Percentiles rank a stretch among this genome's conserved stretches.
These are phyloP conservation scores for Termitomyces sp. DNA, from an alignment of 768 basidiomycete genomes.

Conservation along the genomic window DNA sequence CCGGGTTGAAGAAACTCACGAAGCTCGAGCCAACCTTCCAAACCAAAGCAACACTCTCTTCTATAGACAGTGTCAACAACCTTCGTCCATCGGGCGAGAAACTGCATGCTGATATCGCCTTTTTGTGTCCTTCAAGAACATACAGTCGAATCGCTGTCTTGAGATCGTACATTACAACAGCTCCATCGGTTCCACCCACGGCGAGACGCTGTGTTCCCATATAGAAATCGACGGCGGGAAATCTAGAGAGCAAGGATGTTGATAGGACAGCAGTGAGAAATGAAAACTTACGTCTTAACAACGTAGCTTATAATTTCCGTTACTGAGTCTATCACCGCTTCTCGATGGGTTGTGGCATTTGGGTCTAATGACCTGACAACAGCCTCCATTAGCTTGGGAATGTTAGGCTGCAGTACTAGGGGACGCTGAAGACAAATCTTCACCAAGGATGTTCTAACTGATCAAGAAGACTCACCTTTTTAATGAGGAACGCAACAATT, in stretches of 20 bases:
- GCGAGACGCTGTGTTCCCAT: slow-evolving; percentile 81
- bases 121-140: slow-evolving; percentile 88
- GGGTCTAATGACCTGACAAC: slow-evolving; percentile 97
- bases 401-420: slow-evolving; percentile 73
- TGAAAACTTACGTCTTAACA: slow-evolving; percentile 68
- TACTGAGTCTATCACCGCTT: slow-evolving; percentile 84
- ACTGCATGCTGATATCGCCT: slow-evolving; percentile 74
- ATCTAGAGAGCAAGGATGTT: slow-evolving; percentile 38
- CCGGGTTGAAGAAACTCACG: slow-evolving; percentile 84
- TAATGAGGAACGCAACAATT: slow-evolving; percentile 87
- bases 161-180: slow-evolving; percentile 92
- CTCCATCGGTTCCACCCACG: slow-evolving; percentile 92
- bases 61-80: slow-evolving; percentile 81
- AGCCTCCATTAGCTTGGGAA: slow-evolving; percentile 87
- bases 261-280: background rate
- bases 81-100: slow-evolving; percentile 94
- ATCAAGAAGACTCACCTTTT: slow-evolving; percentile 55
- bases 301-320: slow-evolving; percentile 93
- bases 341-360: slow-evolving; percentile 66
- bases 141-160: slow-evolving; percentile 94
- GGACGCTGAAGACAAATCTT: slow-evolving; percentile 52
- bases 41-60: slow-evolving; percentile 78
- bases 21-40: slow-evolving; percentile 97
- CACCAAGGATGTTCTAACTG: background rate
- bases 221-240: slow-evolving; percentile 93